Evolutionary conservation across 2,329 filamentous ascomycete species (phyloP), one percentile per base, ranked within the genome.

Genomic region (Phoma sp.): DNA sequence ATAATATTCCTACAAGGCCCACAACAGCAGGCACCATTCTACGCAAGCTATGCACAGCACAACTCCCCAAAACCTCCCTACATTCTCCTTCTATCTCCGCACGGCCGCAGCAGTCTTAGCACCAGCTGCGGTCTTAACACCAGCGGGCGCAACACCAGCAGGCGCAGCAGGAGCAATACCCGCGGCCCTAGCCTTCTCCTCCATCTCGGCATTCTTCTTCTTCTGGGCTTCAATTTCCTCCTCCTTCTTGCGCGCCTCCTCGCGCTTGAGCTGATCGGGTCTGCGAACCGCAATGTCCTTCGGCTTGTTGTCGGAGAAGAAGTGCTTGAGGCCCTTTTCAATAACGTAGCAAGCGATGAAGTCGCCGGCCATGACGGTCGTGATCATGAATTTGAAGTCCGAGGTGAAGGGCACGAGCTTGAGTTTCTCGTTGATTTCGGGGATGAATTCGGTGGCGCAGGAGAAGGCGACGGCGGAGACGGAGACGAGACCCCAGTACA

Each of bases 401-500:
- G 82, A 83, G 26, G 82, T 89, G 76, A 99, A 99, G 3, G 91
- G 91, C 4, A 99, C 95, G 1, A 99, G 87, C 71, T 90, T 92
- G 79, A 99, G 88, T 76, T 91, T 88, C 77, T 93, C 85, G 78
- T 98, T 99, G 76, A 99, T 87, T 73, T 98, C 95, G 2, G 95
- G 95, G 42, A 98, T 83, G 68, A 99, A 92, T 75, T 99, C 95
- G 1, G 93, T 96, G 6, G 93, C 93, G 78, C 93, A 97, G 39
- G 89, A 88, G 76, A 99, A 98, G 5, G 95, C 93, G 25, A 99
- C 90, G 34, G 83, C 92, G 0, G 92, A 91, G 14, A 97, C 93
- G 61, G 90, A 89, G 33, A 99, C 80, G 50, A 99, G 92, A 55
- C 95, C 95, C 83, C 90, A 99, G 81, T 95, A 99, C 95, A 99